Base-by-base conservation (phyloP, 345 rosid genomes). In the Rhizophora mangle region DNA sequence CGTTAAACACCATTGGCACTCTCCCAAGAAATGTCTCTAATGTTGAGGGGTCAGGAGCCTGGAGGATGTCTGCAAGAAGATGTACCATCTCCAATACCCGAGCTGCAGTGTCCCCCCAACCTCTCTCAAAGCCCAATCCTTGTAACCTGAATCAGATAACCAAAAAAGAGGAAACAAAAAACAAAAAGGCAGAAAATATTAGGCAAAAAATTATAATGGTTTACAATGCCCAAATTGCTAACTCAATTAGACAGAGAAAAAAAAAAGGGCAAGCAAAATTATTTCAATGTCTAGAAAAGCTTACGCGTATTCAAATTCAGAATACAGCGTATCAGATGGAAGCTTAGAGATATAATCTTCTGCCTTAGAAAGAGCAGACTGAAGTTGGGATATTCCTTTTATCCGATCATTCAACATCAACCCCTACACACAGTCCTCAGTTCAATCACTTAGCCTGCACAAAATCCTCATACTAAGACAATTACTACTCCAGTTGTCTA, bases 91-190 rank as follows among this genome's bases (percentile, higher is more conserved):
- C 90, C 57, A 86, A 73, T 5, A 89, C 98, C 77, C 89, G 74
- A 8, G 32, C 82, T 36, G 99, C 98, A 62, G 89, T 89, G 75
- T 92, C 98, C 24, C 99, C 99, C 99, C 99, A 95, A 49, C 99
- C 99, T 86, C 82, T 90, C 90, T 90, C 99, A 81, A 95, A 92
- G 62, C 99, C 99, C 97, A 85, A 75, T 74, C 90, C 99, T 79
- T 95, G 99, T 46, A 92, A 49, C 22, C 93, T 90, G 79, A 54
- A 68, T 29, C 31, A 39, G 63, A 31, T 3, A 43, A 43, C 19
- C 19, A 43, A 43, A 43, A 43, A 43, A 11, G 47, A 4, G 46
- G 47, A 18, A 0, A 8, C 8, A 11, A 39, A 39, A 43, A 63
- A 39, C 47, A 39, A 43, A 63, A 39, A 53, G 26, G 43, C 68